phyloP scores from a whole-genome alignment of 768 basidiomycete genomes.

The Porphyrellus cyaneotinctus region DNA sequence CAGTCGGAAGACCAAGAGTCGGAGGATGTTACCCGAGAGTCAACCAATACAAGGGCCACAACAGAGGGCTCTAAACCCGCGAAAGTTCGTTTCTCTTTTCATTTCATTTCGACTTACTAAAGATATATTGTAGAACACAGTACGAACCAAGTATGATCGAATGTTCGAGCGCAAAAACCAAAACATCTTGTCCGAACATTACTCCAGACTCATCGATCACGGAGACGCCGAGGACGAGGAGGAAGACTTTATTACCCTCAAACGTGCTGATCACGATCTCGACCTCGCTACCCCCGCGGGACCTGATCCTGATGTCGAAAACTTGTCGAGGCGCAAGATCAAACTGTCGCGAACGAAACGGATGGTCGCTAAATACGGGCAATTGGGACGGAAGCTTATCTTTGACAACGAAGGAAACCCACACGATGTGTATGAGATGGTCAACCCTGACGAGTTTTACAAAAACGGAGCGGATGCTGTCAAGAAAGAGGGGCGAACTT shows the following conservation, averaged over 20 bases:
- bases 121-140: slow-evolving; percentile 32
- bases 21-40: slow-evolving; percentile 13
- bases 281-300: slow-evolving; percentile 44
- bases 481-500: slow-evolving; percentile 61
- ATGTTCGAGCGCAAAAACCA: slow-evolving; percentile 99
- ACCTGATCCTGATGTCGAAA: slow-evolving; percentile 35
- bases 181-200: slow-evolving; percentile 85
- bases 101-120: neutral
- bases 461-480: slow-evolving; percentile 63
- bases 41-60: neutral
- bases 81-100: slow-evolving; percentile 37
- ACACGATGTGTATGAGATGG: slow-evolving; percentile 81
- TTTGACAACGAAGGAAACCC: slow-evolving; percentile 87
- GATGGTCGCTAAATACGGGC: slow-evolving; percentile 57
- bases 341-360: slow-evolving; percentile 74
- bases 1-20: slow-evolving; percentile 28
- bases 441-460: slow-evolving; percentile 68
- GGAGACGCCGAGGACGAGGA: slow-evolving; percentile 50
- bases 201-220: slow-evolving; percentile 81
- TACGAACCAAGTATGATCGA: slow-evolving; percentile 92
- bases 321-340: slow-evolving; percentile 85
- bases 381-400: slow-evolving; percentile 66
- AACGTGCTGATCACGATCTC: slow-evolving; percentile 86
- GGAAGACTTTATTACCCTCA: slow-evolving; percentile 86
- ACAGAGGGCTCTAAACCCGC: slow-evolving; percentile 24